phyloP scores from a whole-genome alignment of 106 monocot genomes.

The Cymbidium sinense region DNA sequence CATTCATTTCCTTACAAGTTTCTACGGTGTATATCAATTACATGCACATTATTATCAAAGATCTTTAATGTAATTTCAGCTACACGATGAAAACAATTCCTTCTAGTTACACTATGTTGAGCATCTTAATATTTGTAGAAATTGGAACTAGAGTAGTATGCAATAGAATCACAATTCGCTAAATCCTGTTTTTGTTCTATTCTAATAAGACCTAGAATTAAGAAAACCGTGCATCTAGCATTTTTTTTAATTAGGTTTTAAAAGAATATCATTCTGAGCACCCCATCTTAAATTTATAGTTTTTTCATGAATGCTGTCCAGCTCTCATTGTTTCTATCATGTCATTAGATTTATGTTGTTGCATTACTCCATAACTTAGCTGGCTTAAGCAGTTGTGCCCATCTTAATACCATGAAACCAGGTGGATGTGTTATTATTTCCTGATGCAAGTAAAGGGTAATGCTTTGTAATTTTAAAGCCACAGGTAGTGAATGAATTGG shows the following conservation, averaged over 20 bases:
- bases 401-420: too few species aligned
- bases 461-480: background rate
- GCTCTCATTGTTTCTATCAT: background rate
- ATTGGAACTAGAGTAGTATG: background rate
- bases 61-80: too few species aligned
- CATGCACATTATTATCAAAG: too few species aligned
- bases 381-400: background rate
- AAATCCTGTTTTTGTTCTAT: background rate
- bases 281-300: background rate
- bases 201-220: background rate
- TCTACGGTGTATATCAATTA: too few species aligned
- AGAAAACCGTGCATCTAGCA: background rate
- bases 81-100: background rate
- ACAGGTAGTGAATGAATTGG: background rate
- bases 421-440: background rate
- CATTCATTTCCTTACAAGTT: too few species aligned
- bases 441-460: background rate
- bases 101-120: background rate
- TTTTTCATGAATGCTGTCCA: background rate
- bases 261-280: background rate
- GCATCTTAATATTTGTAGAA: background rate
- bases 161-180: background rate
- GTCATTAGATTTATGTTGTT: background rate
- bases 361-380: background rate
- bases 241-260: background rate